Evolutionary conservation across 352 stramenopile species (phyloP), one percentile per base, ranked within the genome.

Genomic region (Globisporangium echinulatum): DNA sequence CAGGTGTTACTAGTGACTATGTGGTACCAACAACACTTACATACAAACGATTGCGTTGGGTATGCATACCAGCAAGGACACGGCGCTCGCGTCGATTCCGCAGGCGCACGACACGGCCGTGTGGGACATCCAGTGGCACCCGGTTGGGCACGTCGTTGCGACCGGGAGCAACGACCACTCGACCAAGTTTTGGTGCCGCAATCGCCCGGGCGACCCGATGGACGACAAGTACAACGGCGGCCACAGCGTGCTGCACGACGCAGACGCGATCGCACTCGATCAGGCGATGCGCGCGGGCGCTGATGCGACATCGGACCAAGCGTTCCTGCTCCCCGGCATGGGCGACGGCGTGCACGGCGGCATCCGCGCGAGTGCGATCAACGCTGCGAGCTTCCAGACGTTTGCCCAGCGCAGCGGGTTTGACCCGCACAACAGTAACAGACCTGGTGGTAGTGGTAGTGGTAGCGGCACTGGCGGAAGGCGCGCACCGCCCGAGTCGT

Each of bases 51-150:
- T 54, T 40, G 8, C 57, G 7, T 43, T 7, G 25, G 25, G 25
- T 25, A 25, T 25, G 25, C 25, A 6, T 49, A 58, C 3, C 63
- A 90, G 85, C 48, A 92, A 96, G 56, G 82, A 92, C 15, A 85
- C 88, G 25, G 77, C 88, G 10, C 65, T 96, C 42, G 87, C 87
- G 6, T 81, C 83, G 3, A 91, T 97, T 49, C 80, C 86, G 2
- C 85, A 94, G 56, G 97, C 96, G 11, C 97, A 99, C 69, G 96
- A 99, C 52, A 97, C 97, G 59, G 95, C 96, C 0, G 96, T 99
- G 56, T 99, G 96, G 96, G 93, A 98, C 70, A 96, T 99, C 68
- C 92, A 98, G 69, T 99, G 96, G 96, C 96, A 99, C 74, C 97
- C 97, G 8, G 87, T 96, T 17, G 96, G 97, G 37, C 96, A 99